Evolutionary conservation across 768 basidiomycete genomes (phyloP), one percentile per base, ranked within the genome.

Genomic region (Boletus bicolor): DNA sequence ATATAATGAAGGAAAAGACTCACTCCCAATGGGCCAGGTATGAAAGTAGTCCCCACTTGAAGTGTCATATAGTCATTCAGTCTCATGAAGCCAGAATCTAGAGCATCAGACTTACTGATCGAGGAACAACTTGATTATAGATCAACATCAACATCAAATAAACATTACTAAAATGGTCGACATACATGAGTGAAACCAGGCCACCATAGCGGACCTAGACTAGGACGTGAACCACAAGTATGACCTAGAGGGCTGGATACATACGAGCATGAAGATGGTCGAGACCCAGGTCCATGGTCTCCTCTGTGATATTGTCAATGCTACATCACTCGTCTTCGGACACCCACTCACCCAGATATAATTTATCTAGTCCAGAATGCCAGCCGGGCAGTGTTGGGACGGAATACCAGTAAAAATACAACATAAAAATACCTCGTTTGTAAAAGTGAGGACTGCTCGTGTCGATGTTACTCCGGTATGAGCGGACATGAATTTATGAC

Each of bases 191-290:
- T 17, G 42, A 9, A 6, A 42, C 24, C 21, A 57, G 7, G 21
- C 55, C 58, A 26, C 21, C 12, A 53, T 59, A 59, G 26, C 55
- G 55, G n/a, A 59, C 51, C 58, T 59, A 48, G 45, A 15, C 21
- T 12, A 8, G 11, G 5, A n/a, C 14, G 6, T 36, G 0, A 30
- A 7, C 15, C 6, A 17, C 12, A 10, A 30, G 6, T 7, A 38
- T 14, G 2, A 2, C 4, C 5, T 19, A 7, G 4, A 5, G 14
- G 15, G 19, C 17, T 42, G 8, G 14, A n/a, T 10, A 42, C 46
- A 7, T 41, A 59, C 58, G 0, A 59, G 9, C 34, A 52, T 19
- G 32, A 57, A 59, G 7, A 39, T 10, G 4, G 34, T 45, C 8
- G 58, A 57, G 15, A 59, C 30, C 51, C 44, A 53, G 3, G 56